Evolutionary conservation across 768 basidiomycete genomes (phyloP), one percentile per base, ranked within the genome.

Genomic region (Polyporus arcularius): DNA sequence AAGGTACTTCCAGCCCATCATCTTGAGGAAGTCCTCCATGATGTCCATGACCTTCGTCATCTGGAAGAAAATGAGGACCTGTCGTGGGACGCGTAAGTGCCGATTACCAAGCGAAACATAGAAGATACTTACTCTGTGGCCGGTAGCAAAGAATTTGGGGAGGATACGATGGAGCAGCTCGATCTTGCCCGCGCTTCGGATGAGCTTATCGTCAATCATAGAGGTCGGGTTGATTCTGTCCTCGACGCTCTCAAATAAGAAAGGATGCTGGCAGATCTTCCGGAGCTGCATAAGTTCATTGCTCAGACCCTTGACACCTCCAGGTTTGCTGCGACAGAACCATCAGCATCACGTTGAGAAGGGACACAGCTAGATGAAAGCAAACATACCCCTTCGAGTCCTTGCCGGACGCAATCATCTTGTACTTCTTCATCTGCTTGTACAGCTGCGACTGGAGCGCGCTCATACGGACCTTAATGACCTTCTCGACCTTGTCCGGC

Each of bases 21-120:
- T 88, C 72, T 90, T 92, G 70, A 97, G 76, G 70, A 95, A 98
- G 69, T 98, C 96, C 68, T 94, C 93, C 86, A 96, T 94, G 72
- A 97, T 95, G 64, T 96, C 93, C 96, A 98, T 97, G 68, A 98
- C 94, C 70, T 94, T 92, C 15, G 96, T 98, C 97, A 98, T 98
- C 76, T 99, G 97, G 88, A 98, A 98, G 86, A 99, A 98, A 68
- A 99, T 98, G 58, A 99, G 86, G 48, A 96, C 93, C 91, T 94
- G 64, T 0, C 5, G 10, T 10, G 16, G 9, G 18, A 31, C 21
- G 39, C 65, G 4, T 18, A 48, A 26, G 9, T 40, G 18, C 40
- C 16, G 39, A 4, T 4, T 41, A 4, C 21, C 21, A 26, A 26
- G 1, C 41, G 10, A 1, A 18, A 12, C 16, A 21, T 18, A 5